Conservation (phyloP, 768 basidiomycete genomes). For the Tricholoma bakamatsutake region DNA sequence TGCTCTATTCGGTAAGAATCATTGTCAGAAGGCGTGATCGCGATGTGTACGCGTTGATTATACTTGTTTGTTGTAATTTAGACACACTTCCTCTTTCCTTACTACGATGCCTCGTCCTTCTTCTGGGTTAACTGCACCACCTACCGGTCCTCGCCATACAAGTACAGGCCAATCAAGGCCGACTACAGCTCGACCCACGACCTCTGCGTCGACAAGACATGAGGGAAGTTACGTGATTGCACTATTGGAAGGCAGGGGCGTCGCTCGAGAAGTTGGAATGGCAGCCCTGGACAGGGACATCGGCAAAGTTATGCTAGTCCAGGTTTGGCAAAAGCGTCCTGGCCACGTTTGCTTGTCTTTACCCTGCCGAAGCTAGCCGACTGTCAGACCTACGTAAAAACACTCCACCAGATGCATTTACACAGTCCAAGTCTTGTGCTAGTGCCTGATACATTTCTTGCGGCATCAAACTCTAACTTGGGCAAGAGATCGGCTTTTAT, state of each 20-base stretch:
- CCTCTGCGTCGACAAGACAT: slow-evolving; percentile 49
- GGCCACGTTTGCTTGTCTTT: not conserved
- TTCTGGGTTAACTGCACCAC: not conserved
- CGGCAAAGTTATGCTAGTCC: slow-evolving; percentile 69
- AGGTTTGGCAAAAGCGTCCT: slow-evolving; percentile 32
- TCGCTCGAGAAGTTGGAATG: slow-evolving; percentile 81
- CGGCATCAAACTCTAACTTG: slow-evolving; percentile 45
- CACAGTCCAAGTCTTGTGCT: slow-evolving; percentile 67
- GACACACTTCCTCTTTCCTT: not conserved
- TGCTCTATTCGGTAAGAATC: too few species aligned
- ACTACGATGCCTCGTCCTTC: not conserved
- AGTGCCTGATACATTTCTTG: slow-evolving; percentile 78
- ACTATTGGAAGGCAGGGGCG: slow-evolving; percentile 69
- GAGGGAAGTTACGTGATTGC: slow-evolving; percentile 65
- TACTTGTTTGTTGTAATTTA: not conserved
- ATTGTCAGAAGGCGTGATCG: too few species aligned
- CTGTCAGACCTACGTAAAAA: slow-evolving; percentile 85
- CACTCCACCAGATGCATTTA: slow-evolving; percentile 78
- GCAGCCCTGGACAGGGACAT: slow-evolving; percentile 81
- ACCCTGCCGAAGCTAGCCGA: slow-evolving; percentile 58
- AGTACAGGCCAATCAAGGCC: slow-evolving; percentile 57
- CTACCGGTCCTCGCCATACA: slow-evolving; percentile 31
- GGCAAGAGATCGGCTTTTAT: slow-evolving; percentile 40
- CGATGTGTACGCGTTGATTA: not conserved
- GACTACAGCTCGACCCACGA: slow-evolving; percentile 57